These are phyloP conservation scores for Penicillium cataractarum DNA, from an alignment of 495 filamentous ascomycete species.

Conservation along the genomic window DNA sequence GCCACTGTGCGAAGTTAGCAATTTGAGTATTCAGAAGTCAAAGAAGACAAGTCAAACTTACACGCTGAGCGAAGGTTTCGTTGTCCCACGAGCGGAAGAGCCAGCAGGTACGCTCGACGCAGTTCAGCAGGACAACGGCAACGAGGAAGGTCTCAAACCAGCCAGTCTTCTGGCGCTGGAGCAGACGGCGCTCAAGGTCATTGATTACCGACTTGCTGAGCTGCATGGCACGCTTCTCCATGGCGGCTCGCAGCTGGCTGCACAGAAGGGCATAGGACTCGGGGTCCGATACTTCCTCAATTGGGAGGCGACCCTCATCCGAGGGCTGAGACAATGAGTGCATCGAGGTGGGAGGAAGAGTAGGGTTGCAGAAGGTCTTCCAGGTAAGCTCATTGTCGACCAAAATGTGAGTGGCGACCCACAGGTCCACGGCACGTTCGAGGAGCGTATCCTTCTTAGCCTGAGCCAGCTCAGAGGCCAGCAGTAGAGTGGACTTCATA, in stretches of 20 bases:
- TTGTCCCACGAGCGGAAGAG: slow-evolving; percentile 76
- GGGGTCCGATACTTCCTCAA: slow-evolving; percentile 46
- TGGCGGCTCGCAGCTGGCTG: slow-evolving; percentile 72
- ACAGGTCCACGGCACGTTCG: slow-evolving; percentile 70
- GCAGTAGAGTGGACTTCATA: slow-evolving; percentile 65
- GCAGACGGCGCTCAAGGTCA: slow-evolving; percentile 70
- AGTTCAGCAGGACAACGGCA: slow-evolving; percentile 73
- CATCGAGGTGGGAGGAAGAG: slow-evolving; percentile 46
- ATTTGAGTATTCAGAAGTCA: neutral
- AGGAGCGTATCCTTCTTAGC: slow-evolving; percentile 66
- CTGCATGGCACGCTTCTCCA: slow-evolving; percentile 69
- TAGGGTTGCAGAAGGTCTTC: slow-evolving; percentile 61
- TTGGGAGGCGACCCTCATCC: slow-evolving; percentile 49
- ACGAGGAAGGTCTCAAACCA: slow-evolving; percentile 77
- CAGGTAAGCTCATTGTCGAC: slow-evolving; percentile 68
- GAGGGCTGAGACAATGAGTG: slow-evolving; percentile 43
- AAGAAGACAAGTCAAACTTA: slow-evolving; percentile 20
- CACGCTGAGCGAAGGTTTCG: slow-evolving; percentile 49
- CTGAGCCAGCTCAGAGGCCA: slow-evolving; percentile 57
- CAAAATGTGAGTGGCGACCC: slow-evolving; percentile 74
- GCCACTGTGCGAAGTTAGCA: slow-evolving; percentile 54
- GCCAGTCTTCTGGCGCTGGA: slow-evolving; percentile 72
- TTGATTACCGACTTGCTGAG: slow-evolving; percentile 71
- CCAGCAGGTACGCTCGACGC: slow-evolving; percentile 84
- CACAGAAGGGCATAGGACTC: slow-evolving; percentile 59